Evolutionary conservation across 2,329 filamentous ascomycete genomes (phyloP), one percentile per base, ranked within the genome.

Genomic region (Zymoseptoria brevis): DNA sequence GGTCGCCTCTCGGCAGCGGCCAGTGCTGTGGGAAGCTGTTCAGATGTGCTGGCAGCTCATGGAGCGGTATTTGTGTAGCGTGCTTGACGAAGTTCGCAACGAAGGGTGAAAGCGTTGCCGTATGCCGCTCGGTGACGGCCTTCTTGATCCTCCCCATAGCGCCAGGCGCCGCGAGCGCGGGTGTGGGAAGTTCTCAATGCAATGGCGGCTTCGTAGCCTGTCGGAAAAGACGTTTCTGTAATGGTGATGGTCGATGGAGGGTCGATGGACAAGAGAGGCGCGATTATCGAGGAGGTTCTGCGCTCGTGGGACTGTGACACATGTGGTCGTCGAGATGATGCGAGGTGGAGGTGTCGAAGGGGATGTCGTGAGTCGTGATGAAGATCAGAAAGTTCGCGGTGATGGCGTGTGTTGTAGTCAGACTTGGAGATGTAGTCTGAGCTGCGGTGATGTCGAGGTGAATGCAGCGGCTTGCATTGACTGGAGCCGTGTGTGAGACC

Each of bases 1-100:
- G 80, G 73, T 99, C 94, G 61, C 94, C 95, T 73, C 93, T 85
- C 48, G 93, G 93, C 71, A 97, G 96, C 1, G 92, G 91, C 94
- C 94, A 99, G 81, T 87, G 81, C 64, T 87, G 86, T 60, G 93
- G 91, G 72, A 97, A 97, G 58, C 82, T 83, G 68, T 82, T 81
- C 65, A 99, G 87, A 66, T 88, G 84, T 68, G 83, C 78, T 66
- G 90, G 89, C 66, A 99, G 81, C 72, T 89, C 83, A 69, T 87
- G 86, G 69, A 96, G 78, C 53, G 90, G 83, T 65, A 83, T 80
- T 59, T 82, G 81, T 66, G 85, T 85, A 54, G 88, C 86, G 66
- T 81, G 80, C 68, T 86, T 80, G 69, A 96, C 87, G 72, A 92
- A 97, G 57, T 87, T 82, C 74, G 87, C 83, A 65, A 97, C 83